Evolutionary conservation across 2,329 filamentous ascomycete species (phyloP), one percentile per base, ranked within the genome.

Genomic region (Ophiostoma ips): DNA sequence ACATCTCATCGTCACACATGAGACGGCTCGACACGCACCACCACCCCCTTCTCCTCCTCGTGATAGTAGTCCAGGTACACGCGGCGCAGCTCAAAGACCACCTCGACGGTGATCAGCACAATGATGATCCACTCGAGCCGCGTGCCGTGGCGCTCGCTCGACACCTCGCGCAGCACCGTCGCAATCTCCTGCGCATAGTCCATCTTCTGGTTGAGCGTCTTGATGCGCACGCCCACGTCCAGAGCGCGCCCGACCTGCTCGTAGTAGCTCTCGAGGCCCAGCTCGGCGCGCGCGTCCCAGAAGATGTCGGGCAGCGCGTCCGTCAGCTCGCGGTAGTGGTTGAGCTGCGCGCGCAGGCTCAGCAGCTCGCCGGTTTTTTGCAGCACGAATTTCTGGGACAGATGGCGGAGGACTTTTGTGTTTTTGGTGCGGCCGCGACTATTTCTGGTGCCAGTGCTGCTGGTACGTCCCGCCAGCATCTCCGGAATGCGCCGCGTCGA

Each of bases 171-270:
- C 54, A 96, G 68, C 15, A 96, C 89, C 48, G 75, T 86, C 7
- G 92, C 88, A 63, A 95, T 95, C 64, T 96, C 90, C 61, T 92
- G 86, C 1, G 90, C 92, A 63, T 98, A 96, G 61, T 95, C 90
- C 78, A 98, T 94, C 69, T 94, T 94, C 68, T 94, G 87, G 64
- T 98, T 98, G 58, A 96, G 68, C 16, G 87, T 81, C 59, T 85
- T 86, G 67, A 96, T 96, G 47, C 92, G 77, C 24, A 92, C 86
- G 33, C 86, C 85, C 21, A 96, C 89, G 64, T 96, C 92, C 34
- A 98, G 74, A 1, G 88, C 87, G 50, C 83, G 79, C 37, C 90
- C 89, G 37, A 95, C 87, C 64, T 92, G 85, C 58, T 95, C 89
- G 64, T 96, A 98, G 68, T 95, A 96, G 30, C 83, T 84, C 64